Conservation (phyloP, 2,329 filamentous ascomycete species). For the Pseudocercospora crystallina region DNA sequence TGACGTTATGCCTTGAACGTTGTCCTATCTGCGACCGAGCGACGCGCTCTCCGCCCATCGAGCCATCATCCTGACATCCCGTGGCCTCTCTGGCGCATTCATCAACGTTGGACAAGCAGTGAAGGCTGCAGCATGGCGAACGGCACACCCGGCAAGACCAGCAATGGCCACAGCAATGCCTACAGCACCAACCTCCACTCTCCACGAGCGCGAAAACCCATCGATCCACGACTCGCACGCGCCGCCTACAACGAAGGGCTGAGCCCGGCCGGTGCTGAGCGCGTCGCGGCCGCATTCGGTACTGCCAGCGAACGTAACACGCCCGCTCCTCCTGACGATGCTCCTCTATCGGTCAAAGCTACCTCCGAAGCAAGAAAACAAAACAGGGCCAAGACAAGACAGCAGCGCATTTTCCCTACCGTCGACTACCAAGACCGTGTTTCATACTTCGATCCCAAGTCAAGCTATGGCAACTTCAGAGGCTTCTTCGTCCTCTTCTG, state of each 20-base stretch:
- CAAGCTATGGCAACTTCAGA: slow-evolving; percentile 89
- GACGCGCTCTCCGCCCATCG: too few relatives aligned
- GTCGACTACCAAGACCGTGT: slow-evolving; percentile 88
- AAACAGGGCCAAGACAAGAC: slow-evolving; percentile 61
- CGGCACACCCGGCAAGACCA: not conserved
- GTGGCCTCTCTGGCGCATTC: too few relatives aligned
- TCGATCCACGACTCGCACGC: slow-evolving; percentile 23
- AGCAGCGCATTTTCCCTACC: slow-evolving; percentile 83
- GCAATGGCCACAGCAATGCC: slow-evolving; percentile 35
- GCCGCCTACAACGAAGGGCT: slow-evolving; percentile 19
- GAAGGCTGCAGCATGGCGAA: too few relatives aligned
- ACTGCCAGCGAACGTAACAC: slow-evolving; percentile 58
- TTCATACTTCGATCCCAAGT: slow-evolving; percentile 91
- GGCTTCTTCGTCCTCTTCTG: slow-evolving; percentile 99
- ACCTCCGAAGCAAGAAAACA: slow-evolving; percentile 83
- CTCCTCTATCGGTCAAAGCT: slow-evolving; percentile 85
- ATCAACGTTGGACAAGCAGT: too few relatives aligned
- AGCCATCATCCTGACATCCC: too few relatives aligned
- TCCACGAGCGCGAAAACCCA: slow-evolving; percentile 30
- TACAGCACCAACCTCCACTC: slow-evolving; percentile 21
- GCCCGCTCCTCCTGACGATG: slow-evolving; percentile 75
- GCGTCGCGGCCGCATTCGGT: slow-evolving; percentile 15
- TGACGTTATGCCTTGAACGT: too few relatives aligned
- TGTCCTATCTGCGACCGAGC: too few relatives aligned
- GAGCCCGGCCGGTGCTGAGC: slow-evolving; percentile 5